phyloP scores from a whole-genome alignment of 495 filamentous ascomycete genomes.

The Clavariopsis aquatica region DNA sequence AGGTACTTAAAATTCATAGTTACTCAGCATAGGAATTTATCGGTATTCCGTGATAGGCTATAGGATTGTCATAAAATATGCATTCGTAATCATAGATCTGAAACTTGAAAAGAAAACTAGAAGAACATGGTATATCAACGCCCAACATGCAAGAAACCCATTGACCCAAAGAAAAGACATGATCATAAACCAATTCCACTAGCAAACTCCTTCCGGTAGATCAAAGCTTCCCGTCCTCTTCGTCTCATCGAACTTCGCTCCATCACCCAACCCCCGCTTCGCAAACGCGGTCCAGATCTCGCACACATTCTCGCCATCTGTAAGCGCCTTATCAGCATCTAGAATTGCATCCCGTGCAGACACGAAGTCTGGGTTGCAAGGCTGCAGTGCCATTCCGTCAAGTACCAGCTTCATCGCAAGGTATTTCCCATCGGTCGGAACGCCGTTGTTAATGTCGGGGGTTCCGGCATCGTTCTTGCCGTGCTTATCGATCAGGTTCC shows the following conservation, averaged over 20 bases:
- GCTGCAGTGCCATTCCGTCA: slow-evolving; percentile 58
- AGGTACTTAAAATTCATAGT: too few relatives aligned
- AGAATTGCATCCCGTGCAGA: slow-evolving; percentile 55
- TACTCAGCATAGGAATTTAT: too few relatives aligned
- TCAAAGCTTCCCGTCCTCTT: slow-evolving; percentile 38
- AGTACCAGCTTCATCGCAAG: slow-evolving; percentile 55
- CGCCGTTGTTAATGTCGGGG: slow-evolving; percentile 50
- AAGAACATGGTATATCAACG: too few relatives aligned
- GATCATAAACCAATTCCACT: not conserved
- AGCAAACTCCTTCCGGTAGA: slow-evolving; percentile 26
- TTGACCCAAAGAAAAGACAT: too few relatives aligned
- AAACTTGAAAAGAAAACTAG: too few relatives aligned
- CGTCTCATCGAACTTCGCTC: slow-evolving; percentile 36
- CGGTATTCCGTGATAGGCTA: too few relatives aligned
- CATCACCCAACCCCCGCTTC: slow-evolving; percentile 52
- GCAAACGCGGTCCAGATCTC: slow-evolving; percentile 58
- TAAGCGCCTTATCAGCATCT: slow-evolving; percentile 54
- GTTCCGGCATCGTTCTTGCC: slow-evolving; percentile 49
- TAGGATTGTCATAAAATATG: too few relatives aligned
- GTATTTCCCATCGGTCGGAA: slow-evolving; percentile 55
- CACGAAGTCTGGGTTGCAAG: slow-evolving; percentile 55
- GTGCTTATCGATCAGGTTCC: slow-evolving; percentile 56
- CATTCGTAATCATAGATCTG: too few relatives aligned
- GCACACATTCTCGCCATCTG: slow-evolving; percentile 53
- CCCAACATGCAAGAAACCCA: too few relatives aligned